phyloP scores from a whole-genome alignment of 495 filamentous ascomycete genomes.

The Coniosporium apollinis region DNA sequence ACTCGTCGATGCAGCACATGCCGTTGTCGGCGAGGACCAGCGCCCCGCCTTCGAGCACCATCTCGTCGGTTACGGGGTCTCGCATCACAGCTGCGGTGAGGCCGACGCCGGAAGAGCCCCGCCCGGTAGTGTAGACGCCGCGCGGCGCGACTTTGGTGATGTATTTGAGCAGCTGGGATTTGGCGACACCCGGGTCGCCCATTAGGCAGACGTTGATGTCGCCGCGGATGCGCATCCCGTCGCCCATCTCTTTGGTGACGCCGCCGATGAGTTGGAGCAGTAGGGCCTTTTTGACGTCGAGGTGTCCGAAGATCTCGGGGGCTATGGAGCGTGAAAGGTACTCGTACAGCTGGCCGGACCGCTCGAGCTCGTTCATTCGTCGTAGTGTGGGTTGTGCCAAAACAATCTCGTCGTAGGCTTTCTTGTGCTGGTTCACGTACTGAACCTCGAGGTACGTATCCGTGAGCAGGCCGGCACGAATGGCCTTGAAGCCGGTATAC shows the following conservation, averaged over 20 bases:
- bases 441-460: conserved; percentile 96
- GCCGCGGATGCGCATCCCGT: conserved; percentile 95
- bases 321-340: conserved; percentile 89
- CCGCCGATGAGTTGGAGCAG: conserved; percentile 88
- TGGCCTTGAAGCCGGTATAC: conserved; percentile 94
- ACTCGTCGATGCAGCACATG: conserved; percentile 99
- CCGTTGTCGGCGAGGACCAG: conserved; percentile 93
- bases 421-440: conserved; percentile 87
- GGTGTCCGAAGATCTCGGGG: conserved; percentile 89
- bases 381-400: conserved; percentile 59
- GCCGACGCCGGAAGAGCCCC: conserved; percentile 91
- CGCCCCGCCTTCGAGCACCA: conserved; percentile 94
- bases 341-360: conserved; percentile 84
- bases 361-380: conserved; percentile 64
- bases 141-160: conserved; percentile 96
- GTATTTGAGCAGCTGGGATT: conserved; percentile 94
- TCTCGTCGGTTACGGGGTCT: conserved; percentile 95
- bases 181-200: conserved; percentile 98
- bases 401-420: conserved; percentile 78
- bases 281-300: conserved; percentile 95
- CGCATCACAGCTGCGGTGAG: conserved; percentile 97
- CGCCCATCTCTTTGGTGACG: conserved; percentile 92
- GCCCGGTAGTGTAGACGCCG: conserved; percentile 93
- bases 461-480: conserved; percentile 83
- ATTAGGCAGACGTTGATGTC: conserved; percentile 98